A percentile compares a stretch with the other conserved stretches of the same genome.
Evolutionary conservation across 352 stramenopile genomes (phyloP).

Genomic region (Phytophthora idaei): DNA sequence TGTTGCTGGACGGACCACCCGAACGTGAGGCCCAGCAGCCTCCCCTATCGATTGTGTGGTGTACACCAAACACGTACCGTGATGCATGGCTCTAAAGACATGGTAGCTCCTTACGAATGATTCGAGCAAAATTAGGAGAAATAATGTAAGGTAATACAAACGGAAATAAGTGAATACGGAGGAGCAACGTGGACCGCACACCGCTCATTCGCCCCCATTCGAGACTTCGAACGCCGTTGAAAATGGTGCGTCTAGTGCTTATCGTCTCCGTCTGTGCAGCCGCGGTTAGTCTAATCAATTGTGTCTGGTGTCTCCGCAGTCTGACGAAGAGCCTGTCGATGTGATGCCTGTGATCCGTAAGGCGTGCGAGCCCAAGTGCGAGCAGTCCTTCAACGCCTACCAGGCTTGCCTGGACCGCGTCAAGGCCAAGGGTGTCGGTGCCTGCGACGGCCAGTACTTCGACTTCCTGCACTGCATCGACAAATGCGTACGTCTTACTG

Average conservation of each 20-base stretch:
- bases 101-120: too few relatives aligned
- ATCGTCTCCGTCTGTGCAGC: background rate
- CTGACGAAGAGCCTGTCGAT: slow-evolving; percentile 92
- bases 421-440: slow-evolving; percentile 89
- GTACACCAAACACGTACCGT: slow-evolving; percentile 3
- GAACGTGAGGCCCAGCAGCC: slow-evolving; percentile 15
- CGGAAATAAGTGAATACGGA: too few relatives aligned
- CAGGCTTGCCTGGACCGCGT: slow-evolving; percentile 92
- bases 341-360: slow-evolving; percentile 93
- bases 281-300: slow-evolving; percentile 9
- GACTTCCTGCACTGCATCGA: slow-evolving; percentile 96
- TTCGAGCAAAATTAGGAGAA: too few relatives aligned
- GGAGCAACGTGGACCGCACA: background rate
- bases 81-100: background rate
- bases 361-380: slow-evolving; percentile 92
- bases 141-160: too few relatives aligned
- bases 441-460: slow-evolving; percentile 96
- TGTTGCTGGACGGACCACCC: slow-evolving; percentile 12
- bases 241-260: slow-evolving; percentile 30
- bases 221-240: slow-evolving; percentile 21
- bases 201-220: slow-evolving; percentile 25
- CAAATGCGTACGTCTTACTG: slow-evolving; percentile 85
- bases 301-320: slow-evolving; percentile 31
- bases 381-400: slow-evolving; percentile 88
- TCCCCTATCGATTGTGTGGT: slow-evolving; percentile 7